Percentiles rank a stretch among this genome's conserved stretches.
Conservation (phyloP, 2,329 filamentous ascomycete species). For the Colletotrichum lentis region DNA sequence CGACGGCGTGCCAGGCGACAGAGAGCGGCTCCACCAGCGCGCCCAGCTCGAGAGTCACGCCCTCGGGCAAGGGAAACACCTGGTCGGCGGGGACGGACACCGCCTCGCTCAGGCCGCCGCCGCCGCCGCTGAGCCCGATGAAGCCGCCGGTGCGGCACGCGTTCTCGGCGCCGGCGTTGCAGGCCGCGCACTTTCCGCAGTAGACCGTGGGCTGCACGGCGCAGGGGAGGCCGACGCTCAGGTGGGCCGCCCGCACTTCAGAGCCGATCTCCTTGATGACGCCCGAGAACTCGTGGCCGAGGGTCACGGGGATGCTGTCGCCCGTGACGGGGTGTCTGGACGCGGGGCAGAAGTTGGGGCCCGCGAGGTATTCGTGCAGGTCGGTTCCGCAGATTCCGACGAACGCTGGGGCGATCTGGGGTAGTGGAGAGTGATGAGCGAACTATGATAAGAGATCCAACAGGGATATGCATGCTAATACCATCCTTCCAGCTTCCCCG, state of each 20-base stretch:
- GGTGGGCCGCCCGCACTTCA: slow-evolving; percentile 28
- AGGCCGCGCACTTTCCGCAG: slow-evolving; percentile 63
- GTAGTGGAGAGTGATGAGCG: background rate
- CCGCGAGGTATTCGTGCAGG: slow-evolving; percentile 46
- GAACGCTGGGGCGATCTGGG: slow-evolving; percentile 44
- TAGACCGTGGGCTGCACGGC: slow-evolving; percentile 66
- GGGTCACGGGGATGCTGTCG: slow-evolving; percentile 62
- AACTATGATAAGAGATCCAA: slow-evolving; percentile 2
- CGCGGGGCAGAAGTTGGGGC: slow-evolving; percentile 44
- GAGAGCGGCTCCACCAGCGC: slow-evolving; percentile 70
- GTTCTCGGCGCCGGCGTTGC: slow-evolving; percentile 51
- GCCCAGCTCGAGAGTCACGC: slow-evolving; percentile 60
- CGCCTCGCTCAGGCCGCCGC: slow-evolving; percentile 63
- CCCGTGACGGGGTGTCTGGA: slow-evolving; percentile 64
- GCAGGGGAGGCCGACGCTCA: slow-evolving; percentile 63
- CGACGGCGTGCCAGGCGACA: slow-evolving; percentile 70
- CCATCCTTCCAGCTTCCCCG: slow-evolving; percentile 3
- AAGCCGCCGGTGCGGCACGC: slow-evolving; percentile 55
- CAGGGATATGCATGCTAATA: slow-evolving; percentile 1
- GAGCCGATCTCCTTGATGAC: slow-evolving; percentile 60
- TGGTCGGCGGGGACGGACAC: slow-evolving; percentile 58
- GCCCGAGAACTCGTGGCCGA: slow-evolving; percentile 71
- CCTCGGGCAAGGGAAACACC: slow-evolving; percentile 58
- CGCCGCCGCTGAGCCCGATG: slow-evolving; percentile 50
- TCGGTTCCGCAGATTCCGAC: slow-evolving; percentile 49